A percentile compares a stretch with the other conserved stretches of the same genome.
Evolutionary conservation across 345 rosid genomes (phyloP).

Genomic region (Streptanthus diversifolius): DNA sequence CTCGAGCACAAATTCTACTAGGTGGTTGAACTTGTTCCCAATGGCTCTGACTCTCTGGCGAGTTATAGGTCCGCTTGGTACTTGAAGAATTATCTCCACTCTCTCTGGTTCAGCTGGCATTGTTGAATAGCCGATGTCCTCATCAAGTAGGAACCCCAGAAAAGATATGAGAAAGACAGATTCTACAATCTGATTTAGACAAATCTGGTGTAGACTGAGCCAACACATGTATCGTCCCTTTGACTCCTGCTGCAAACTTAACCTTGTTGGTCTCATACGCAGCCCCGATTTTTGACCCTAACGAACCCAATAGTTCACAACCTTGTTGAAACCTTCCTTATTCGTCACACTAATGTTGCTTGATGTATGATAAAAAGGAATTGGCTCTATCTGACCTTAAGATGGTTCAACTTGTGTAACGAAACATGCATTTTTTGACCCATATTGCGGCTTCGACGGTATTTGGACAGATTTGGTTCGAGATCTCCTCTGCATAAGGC

Average conservation of each 20-base stretch:
- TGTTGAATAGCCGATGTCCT: no score
- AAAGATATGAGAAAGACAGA: constrained; percentile 17
- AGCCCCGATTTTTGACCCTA: background rate
- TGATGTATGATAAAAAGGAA: background rate
- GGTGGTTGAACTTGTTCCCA: no score
- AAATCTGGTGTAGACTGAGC: constrained; percentile 47
- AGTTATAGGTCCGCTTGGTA: no score
- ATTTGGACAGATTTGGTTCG: constrained; percentile 20
- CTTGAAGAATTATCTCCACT: no score
- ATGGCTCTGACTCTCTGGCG: no score
- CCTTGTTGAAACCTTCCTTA: constrained; percentile 21
- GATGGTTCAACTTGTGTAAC: constrained; percentile 13
- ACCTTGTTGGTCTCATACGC: constrained; percentile 19
- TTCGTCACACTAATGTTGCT: background rate
- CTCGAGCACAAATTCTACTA: no score
- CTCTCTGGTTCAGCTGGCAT: no score
- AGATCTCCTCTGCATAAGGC: constrained; percentile 30
- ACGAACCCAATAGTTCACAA: constrained; percentile 1
- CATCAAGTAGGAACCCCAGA: constrained; percentile 15
- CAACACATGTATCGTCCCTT: constrained; percentile 26
- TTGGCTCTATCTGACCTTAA: constrained; percentile 10
- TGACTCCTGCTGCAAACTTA: constrained; percentile 14
- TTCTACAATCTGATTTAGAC: constrained; percentile 12
- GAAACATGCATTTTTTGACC: constrained; percentile 27
- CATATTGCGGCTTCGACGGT: constrained; percentile 9